A percentile compares a stretch with the other conserved stretches of the same genome.
Conservation (phyloP, 768 basidiomycete genomes). For the Mycena alexandri region DNA sequence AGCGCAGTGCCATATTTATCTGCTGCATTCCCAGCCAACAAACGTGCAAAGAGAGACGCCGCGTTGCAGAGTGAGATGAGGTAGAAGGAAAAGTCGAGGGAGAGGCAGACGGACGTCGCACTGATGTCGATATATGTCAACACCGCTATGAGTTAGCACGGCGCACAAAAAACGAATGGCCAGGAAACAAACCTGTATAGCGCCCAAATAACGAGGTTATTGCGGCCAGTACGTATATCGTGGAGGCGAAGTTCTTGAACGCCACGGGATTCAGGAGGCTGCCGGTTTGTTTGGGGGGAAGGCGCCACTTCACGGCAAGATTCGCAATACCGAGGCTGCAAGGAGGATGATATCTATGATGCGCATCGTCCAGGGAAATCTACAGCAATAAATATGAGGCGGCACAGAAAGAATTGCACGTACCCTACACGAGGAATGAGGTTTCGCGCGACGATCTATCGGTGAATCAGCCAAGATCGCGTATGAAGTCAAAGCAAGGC, state of each 20-base stretch:
- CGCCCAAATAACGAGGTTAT: constrained; percentile 74
- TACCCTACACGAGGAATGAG: constrained; percentile 69
- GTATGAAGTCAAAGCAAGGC: background rate
- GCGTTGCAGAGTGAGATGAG: constrained; percentile 80
- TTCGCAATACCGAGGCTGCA: constrained; percentile 63
- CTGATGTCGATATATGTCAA: constrained; percentile 76
- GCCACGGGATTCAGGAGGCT: constrained; percentile 63
- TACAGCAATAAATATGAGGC: constrained; percentile 36
- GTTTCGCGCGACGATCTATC: constrained; percentile 60
- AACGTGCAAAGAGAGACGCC: constrained; percentile 72
- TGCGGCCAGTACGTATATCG: constrained; percentile 68
- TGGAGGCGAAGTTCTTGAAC: constrained; percentile 60
- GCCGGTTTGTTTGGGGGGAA: constrained; percentile 65
- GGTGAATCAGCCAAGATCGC: background rate
- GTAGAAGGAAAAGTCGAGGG: constrained; percentile 70
- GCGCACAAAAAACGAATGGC: background rate
- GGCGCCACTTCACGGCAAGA: constrained; percentile 58
- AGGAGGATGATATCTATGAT: constrained; percentile 72
- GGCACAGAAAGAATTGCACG: too few relatives aligned
- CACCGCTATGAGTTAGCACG: constrained; percentile 54
- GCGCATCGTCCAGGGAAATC: constrained; percentile 80
- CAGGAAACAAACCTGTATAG: constrained; percentile 64
- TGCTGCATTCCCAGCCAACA: constrained; percentile 62
- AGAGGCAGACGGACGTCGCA: constrained; percentile 63
- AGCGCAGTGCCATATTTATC: constrained; percentile 64